Evolutionary conservation across 2,329 filamentous ascomycete species (phyloP), one percentile per base, ranked within the genome.

Genomic region (Diplodia corticola): DNA sequence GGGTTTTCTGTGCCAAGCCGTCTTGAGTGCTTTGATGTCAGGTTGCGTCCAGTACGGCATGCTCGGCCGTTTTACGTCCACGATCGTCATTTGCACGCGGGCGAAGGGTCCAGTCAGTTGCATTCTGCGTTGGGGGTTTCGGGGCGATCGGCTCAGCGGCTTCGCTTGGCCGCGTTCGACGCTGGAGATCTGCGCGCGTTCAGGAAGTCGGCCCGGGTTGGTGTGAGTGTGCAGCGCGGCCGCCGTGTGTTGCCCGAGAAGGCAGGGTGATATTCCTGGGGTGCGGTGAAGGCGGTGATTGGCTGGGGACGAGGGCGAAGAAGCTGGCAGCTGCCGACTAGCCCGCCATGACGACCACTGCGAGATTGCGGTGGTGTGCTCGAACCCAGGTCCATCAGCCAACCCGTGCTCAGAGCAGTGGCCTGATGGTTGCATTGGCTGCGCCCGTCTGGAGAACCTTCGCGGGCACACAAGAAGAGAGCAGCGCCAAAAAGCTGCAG

Each of bases 351-450:
- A 57, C 54, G 22, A 57, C 17, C 20, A 28, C 20, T 60, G 37
- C 55, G 55, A 60, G 20, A 60, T 60, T 60, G 55, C 55, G 55
- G 37, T 60, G 55, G 55, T 60, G 55, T 60, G 55, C 57, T 49
- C 37, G 15, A 49, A 61, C 49, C 57, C 57, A 49, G 57, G 57
- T 61, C 30, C 22, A 13, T 40, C 26, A 33, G 53, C 53, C 55
- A 40, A 60, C 44, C 40, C 44, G 57, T 49, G 57, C 57, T 48
- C 24, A 20, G 22, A 61, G 57, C 44, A 49, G 33, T 61, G 44
- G 57, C 28, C 57, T 61, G 57, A 49, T 61, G 44, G 57, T 61
- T 61, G 57, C 57, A 61, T 61, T 61, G 57, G 22, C 28, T 33
- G 40, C 24, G 28, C n/a, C 24, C 57, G 7, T 46, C n/a, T 26